Base-by-base conservation (phyloP, 73 alveolate genomes). In the Stentor coeruleus region DNA sequence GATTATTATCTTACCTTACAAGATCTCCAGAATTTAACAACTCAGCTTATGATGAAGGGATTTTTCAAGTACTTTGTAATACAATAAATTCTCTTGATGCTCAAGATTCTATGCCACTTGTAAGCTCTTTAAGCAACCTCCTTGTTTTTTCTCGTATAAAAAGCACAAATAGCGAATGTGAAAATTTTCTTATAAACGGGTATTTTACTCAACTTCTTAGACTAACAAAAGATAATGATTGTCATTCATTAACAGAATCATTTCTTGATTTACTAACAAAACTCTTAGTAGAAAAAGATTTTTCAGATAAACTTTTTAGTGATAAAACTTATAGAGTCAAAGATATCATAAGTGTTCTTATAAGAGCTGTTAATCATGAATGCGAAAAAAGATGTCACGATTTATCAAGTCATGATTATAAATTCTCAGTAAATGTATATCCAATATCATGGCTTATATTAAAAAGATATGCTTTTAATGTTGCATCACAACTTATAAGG, bases 241-340 rank as follows among this genome's bases (percentile, higher is more conserved):
- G 31, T 38, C 83, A 75, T 2, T 75, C 66, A 26, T 2, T 75
- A 0, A 39, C 83, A 15, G 74, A 75, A n/a, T 33, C 74, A 20
- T 75, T 75, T 2, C 28, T 40, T 20, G 83, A 75, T 3, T 38
- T 75, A 38, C 14, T 75, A 26, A 39, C 72, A 0, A 75, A 75
- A 75, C 28, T 75, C 1, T 66, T 75, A n/a, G 72, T 40, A 1
- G 83, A 75, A 37, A 75, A 39, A 39, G 83, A 75, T 20, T 75
- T 75, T 75, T 75, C 59, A 26, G 72, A 75, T 75, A 75, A 37
- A 2, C 66, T 75, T 14, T 75, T 75, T 2, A 33, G 15, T 20
- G 83, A 75, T 20, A 75, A 75, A 38, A 39, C n/a, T 20, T 31
- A 15, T 2, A 40, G 38, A 75, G 83, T 75, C n/a, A 66, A 66